Percentiles rank a stretch among this genome's conserved stretches.
Conservation (phyloP, 345 rosid species). For the Eucalyptus sp. region DNA sequence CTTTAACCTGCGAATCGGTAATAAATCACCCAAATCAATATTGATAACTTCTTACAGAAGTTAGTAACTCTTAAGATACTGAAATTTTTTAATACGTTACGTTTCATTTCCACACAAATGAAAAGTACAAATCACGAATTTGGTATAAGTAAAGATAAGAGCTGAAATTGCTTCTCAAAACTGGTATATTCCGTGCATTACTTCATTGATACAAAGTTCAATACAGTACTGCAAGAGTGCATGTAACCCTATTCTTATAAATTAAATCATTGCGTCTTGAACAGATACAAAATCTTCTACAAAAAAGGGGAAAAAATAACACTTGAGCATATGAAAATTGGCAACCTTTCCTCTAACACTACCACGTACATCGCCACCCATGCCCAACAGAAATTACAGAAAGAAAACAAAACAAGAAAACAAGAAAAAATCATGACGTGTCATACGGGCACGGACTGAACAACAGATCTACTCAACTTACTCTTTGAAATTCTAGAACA, state of each 20-base stretch:
- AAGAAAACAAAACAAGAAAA: background rate
- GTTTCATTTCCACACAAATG: background rate
- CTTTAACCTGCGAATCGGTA: background rate
- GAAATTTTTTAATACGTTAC: background rate
- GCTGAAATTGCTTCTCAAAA: background rate
- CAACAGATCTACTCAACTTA: conserved; percentile 50
- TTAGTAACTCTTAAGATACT: background rate
- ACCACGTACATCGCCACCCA: background rate
- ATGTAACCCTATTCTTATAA: background rate
- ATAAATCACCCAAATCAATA: background rate
- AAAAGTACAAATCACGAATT: background rate
- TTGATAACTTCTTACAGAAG: background rate
- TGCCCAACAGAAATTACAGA: background rate
- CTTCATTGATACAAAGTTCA: background rate
- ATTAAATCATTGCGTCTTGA: background rate
- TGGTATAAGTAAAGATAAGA: background rate
- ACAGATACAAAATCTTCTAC: background rate
- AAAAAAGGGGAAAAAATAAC: background rate
- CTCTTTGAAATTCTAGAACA: conserved; percentile 87
- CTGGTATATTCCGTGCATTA: background rate
- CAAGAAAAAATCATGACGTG: background rate
- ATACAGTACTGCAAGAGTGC: background rate
- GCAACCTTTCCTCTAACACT: background rate
- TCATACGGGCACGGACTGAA: conserved; percentile 20
- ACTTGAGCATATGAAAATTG: background rate